phyloP scores from a whole-genome alignment of 768 basidiomycete genomes.

The Macrolepiota albuminosa region DNA sequence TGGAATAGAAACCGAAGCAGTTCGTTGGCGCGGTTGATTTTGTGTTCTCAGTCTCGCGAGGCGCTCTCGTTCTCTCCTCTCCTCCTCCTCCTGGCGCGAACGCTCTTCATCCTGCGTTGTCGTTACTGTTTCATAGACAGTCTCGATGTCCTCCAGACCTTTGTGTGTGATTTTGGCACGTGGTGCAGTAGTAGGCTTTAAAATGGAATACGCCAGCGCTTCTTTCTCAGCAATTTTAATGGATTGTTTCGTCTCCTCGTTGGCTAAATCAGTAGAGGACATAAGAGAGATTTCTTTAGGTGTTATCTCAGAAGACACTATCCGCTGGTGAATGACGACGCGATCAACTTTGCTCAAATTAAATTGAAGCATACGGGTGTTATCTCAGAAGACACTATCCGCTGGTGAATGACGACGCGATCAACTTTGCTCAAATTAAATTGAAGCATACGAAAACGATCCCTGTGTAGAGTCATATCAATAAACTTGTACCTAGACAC shows the following conservation, averaged over 20 bases:
- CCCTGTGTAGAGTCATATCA: conserved; percentile 38
- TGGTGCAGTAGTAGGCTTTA: conserved; percentile 65
- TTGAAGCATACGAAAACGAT: conserved; percentile 85
- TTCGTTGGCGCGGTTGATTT: conserved; percentile 41
- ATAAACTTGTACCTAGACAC: neutral
- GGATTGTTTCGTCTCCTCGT: conserved; percentile 79
- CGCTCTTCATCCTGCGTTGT: conserved; percentile 47
- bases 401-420: conserved; percentile 72
- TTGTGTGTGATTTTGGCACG: conserved; percentile 88
- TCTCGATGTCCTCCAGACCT: conserved; percentile 87
- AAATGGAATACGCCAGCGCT: conserved; percentile 79
- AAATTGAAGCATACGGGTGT: conserved; percentile 78
- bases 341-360: conserved; percentile 84
- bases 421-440: conserved; percentile 87
- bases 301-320: conserved; percentile 60
- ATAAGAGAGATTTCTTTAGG: conserved; percentile 75
- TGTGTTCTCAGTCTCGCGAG: conserved; percentile 53
- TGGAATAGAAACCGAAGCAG: conserved; percentile 57
- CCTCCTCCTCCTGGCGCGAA: conserved; percentile 61
- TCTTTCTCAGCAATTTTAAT: conserved; percentile 81
- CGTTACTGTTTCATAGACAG: conserved; percentile 47
- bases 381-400: conserved; percentile 66
- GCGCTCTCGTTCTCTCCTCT: conserved; percentile 66
- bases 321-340: conserved; percentile 71
- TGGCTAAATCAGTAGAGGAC: conserved; percentile 86